Conservation (phyloP, 768 basidiomycete species). For the Hygrocybe coccinea region DNA sequence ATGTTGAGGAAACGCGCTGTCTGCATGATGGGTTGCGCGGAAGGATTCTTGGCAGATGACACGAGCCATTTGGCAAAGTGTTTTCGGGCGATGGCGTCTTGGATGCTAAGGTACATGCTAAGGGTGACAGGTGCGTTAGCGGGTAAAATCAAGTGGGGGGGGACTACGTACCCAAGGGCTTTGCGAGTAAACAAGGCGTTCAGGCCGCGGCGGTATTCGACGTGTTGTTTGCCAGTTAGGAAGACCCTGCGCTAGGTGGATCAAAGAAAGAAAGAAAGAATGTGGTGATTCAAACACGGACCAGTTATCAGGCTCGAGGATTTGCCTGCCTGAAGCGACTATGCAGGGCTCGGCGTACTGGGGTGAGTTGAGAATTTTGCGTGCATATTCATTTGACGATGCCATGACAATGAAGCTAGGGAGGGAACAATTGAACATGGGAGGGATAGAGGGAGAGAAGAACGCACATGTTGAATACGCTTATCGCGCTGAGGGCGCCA, state of each 20-base stretch:
- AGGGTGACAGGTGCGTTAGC: conserved; percentile 1
- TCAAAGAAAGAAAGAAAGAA: neutral
- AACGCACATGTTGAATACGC: conserved; percentile 95
- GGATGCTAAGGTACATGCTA: conserved; percentile 79
- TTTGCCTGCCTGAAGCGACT: conserved; percentile 83
- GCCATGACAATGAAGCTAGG: conserved; percentile 98
- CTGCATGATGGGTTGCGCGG: conserved; percentile 73
- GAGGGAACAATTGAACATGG: conserved; percentile 5
- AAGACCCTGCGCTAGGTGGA: conserved; percentile 69
- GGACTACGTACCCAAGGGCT: conserved; percentile 67
- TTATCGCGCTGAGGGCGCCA: conserved; percentile 81
- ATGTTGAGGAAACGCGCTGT: conserved; percentile 92
- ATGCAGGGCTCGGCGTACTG: conserved; percentile 90
- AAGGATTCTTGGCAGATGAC: conserved; percentile 44
- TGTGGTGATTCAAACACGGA: conserved; percentile 25
- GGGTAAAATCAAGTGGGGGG: conserved; percentile 1
- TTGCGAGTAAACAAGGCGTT: conserved; percentile 93
- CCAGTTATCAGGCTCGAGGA: conserved; percentile 88
- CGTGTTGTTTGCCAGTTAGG: conserved; percentile 86
- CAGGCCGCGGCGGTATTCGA: conserved; percentile 87
- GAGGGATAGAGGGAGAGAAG: neutral
- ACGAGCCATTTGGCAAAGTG: conserved; percentile 73
- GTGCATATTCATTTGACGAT: conserved; percentile 84
- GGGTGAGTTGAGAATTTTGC: conserved; percentile 96
- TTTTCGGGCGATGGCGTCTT: conserved; percentile 76